These are phyloP conservation scores for Rhodotorula sphaerocarpa DNA, from an alignment of 768 basidiomycete species.

Conservation along the genomic window DNA sequence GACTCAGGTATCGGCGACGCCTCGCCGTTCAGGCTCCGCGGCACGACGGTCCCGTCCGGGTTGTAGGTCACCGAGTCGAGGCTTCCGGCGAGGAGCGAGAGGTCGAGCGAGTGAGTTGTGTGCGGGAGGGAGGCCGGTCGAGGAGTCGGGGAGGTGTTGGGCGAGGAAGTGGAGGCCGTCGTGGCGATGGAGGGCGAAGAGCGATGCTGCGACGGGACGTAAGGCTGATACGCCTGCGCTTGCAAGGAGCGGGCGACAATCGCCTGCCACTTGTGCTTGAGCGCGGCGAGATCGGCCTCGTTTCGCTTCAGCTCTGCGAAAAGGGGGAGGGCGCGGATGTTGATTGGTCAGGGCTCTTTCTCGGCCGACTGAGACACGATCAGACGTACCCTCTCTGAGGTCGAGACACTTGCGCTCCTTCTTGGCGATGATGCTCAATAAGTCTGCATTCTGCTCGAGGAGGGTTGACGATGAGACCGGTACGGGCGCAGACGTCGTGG, in stretches of 20 bases:
- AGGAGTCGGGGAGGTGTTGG: constrained; percentile 13
- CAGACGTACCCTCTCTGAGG: constrained; percentile 37
- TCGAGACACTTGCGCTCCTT: constrained; percentile 40
- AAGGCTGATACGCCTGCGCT: not conserved
- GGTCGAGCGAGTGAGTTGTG: constrained; percentile 26
- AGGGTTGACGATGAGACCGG: constrained; percentile 10
- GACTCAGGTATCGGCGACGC: constrained; percentile 21
- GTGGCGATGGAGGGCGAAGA: constrained; percentile 7
- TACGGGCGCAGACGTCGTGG: no score
- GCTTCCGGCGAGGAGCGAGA: constrained; percentile 22
- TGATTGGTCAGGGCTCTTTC: not conserved
- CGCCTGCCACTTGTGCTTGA: constrained; percentile 37
- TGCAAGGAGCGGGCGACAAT: constrained; percentile 32
- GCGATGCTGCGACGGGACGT: not conserved
- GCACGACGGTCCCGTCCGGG: not conserved
- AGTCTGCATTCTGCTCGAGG: constrained; percentile 33
- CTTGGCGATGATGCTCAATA: constrained; percentile 39
- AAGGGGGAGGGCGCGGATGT: not conserved
- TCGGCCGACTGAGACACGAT: not conserved
- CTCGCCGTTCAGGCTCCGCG: not conserved
- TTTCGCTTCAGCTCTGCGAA: constrained; percentile 37
- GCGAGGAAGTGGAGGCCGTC: constrained; percentile 10
- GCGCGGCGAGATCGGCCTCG: constrained; percentile 31
- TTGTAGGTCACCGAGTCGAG: constrained; percentile 11
- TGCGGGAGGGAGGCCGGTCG: not conserved